Conservation (phyloP, 257 asterid genomes). For the Anisodus tanguticus region DNA sequence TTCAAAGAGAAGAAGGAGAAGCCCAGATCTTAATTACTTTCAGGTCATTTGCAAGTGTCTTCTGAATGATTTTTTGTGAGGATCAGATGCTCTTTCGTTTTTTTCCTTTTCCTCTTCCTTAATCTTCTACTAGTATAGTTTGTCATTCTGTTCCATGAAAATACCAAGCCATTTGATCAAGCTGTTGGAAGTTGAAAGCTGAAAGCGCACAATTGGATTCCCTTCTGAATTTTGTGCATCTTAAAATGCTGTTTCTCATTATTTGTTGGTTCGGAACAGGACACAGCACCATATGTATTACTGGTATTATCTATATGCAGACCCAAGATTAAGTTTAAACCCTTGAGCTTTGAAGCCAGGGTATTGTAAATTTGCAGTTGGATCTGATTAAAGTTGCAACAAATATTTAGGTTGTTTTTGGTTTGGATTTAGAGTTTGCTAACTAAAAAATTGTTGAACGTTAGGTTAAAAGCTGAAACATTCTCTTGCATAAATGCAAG, state of each 20-base stretch:
- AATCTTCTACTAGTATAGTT: not conserved
- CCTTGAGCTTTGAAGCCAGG: too few species aligned
- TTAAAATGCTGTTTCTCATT: not conserved
- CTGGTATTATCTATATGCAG: too few species aligned
- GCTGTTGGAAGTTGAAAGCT: not conserved
- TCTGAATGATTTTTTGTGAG: not conserved
- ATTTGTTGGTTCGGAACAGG: not conserved
- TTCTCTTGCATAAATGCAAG: too few species aligned
- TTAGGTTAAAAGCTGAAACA: too few species aligned
- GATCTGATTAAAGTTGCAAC: too few species aligned
- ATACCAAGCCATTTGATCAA: not conserved
- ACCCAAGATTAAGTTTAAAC: too few species aligned
- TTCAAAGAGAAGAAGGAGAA: constrained; percentile 33
- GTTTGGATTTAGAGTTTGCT: too few species aligned
- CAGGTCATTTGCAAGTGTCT: not conserved
- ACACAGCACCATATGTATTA: not conserved
- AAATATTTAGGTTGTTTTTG: too few species aligned
- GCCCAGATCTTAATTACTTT: constrained; percentile 28
- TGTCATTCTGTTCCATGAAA: not conserved
- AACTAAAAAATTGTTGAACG: too few species aligned
- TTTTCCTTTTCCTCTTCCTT: not conserved
- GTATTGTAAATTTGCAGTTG: too few species aligned
- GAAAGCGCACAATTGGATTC: not conserved
- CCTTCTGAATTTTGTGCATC: not conserved
- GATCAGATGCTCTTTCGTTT: not conserved